Evolutionary conservation across 2,329 filamentous ascomycete species (phyloP).

Genomic region (Talaromyces sp.): DNA sequence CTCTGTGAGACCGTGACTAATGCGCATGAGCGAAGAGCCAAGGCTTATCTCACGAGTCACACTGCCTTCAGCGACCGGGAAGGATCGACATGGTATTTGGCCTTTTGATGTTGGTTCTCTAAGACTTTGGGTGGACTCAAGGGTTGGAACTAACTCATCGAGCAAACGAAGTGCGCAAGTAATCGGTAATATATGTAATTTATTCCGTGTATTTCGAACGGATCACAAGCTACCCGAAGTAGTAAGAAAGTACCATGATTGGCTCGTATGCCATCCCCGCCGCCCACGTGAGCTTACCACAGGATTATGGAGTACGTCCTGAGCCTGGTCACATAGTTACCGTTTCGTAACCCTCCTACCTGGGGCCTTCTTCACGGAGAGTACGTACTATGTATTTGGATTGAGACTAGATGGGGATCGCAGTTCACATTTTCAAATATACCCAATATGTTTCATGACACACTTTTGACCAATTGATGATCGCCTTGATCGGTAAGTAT

Average conservation of each 20-base stretch:
- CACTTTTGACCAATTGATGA: neutral
- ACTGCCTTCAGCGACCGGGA: neutral
- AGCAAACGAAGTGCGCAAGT: neutral
- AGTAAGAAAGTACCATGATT: neutral
- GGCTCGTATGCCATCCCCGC: neutral
- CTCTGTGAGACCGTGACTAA: neutral
- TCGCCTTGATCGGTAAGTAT: neutral
- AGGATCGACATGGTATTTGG: neutral
- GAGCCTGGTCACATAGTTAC: neutral
- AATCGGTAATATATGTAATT: neutral
- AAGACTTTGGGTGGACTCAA: neutral
- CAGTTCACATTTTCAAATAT: neutral
- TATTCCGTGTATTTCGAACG: neutral
- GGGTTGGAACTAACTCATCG: neutral
- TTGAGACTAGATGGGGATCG: neutral
- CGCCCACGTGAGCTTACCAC: slow-evolving; percentile 8
- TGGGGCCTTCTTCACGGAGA: neutral
- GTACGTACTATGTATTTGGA: neutral
- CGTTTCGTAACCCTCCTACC: neutral
- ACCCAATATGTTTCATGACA: neutral
- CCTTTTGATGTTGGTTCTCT: neutral
- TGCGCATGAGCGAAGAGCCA: neutral
- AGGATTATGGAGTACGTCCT: neutral
- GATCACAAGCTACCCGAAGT: neutral
- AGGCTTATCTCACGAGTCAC: neutral